phyloP scores from a whole-genome alignment of 202 grass and related monocot genomes.

The Saccharum hybrid region DNA sequence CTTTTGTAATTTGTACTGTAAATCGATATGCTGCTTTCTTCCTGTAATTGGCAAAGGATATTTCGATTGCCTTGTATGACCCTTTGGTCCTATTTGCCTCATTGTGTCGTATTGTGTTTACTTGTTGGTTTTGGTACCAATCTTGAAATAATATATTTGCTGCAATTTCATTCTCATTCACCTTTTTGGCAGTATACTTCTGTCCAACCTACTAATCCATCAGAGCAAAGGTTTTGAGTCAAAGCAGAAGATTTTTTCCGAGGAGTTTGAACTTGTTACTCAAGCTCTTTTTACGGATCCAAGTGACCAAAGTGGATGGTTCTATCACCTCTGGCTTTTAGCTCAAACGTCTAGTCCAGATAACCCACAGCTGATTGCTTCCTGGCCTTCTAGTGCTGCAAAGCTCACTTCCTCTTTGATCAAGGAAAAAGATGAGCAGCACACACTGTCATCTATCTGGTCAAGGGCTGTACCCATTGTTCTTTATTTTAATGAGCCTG shows the following conservation, averaged over 20 bases:
- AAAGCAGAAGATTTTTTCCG: conserved; percentile 69
- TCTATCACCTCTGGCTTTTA: conserved; percentile 98
- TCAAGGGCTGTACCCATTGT: conserved; percentile 64
- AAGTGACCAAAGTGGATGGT: conserved; percentile 98
- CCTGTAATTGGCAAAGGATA: not conserved
- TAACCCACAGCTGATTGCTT: conserved; percentile 71
- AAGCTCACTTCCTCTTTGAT: conserved; percentile 49
- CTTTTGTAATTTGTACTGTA: conserved; percentile 34
- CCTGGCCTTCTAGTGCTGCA: conserved; percentile 72
- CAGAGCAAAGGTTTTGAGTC: conserved; percentile 67
- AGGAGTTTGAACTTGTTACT: conserved; percentile 85
- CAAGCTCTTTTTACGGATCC: conserved; percentile 95
- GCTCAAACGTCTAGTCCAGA: conserved; percentile 65
- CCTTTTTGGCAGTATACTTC: conserved; percentile 71
- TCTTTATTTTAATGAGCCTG: conserved; percentile 77
- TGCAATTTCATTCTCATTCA: conserved; percentile 8
- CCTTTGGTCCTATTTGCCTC: not conserved
- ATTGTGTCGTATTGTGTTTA: not conserved
- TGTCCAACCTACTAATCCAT: conserved; percentile 73
- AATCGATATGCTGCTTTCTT: conserved; percentile 20
- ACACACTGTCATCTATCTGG: conserved; percentile 26
- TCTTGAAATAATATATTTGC: conserved; percentile 30
- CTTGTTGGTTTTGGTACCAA: not conserved
- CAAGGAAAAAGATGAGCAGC: conserved; percentile 38
- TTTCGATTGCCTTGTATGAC: conserved; percentile 30